Evolutionary conservation across 2,329 filamentous ascomycete species (phyloP).

Genomic region (Cladobotryum protrusum): DNA sequence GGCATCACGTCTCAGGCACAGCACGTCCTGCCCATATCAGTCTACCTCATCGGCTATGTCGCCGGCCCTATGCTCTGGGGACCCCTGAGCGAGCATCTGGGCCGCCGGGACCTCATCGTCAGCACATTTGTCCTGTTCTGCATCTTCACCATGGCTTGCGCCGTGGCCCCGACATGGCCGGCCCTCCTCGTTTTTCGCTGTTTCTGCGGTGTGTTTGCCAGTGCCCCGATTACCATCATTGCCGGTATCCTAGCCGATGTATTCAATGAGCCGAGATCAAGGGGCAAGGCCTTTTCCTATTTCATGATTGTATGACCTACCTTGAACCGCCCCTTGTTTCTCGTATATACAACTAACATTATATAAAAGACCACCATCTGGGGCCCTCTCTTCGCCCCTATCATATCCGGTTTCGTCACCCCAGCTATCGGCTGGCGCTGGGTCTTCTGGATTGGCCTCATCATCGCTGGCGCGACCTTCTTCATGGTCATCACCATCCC

Average conservation of each 20-base stretch:
- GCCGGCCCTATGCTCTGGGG: conserved; percentile 57
- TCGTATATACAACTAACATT: background rate
- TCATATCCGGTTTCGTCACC: conserved; percentile 57
- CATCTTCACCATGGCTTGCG: conserved; percentile 50
- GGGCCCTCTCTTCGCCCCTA: conserved; percentile 60
- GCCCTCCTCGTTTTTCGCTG: conserved; percentile 51
- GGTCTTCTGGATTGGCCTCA: conserved; percentile 64
- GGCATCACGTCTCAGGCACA: conserved; percentile 42
- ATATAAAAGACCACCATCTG: conserved; percentile 49
- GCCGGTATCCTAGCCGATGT: conserved; percentile 61
- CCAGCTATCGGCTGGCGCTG: conserved; percentile 59
- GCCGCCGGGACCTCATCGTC: conserved; percentile 43
- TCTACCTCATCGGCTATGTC: conserved; percentile 59
- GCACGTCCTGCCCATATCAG: conserved; percentile 51
- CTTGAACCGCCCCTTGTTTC: background rate
- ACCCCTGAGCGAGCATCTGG: conserved; percentile 59
- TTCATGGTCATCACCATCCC: conserved; percentile 56
- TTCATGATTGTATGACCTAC: conserved; percentile 51
- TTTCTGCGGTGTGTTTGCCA: conserved; percentile 47
- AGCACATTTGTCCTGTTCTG: conserved; percentile 42
- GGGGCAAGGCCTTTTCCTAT: conserved; percentile 55
- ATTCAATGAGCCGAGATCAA: conserved; percentile 43
- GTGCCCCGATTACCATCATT: conserved; percentile 56
- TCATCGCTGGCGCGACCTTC: conserved; percentile 58
- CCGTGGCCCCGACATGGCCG: conserved; percentile 46